Base-by-base conservation (phyloP, 164 flowering plant genomes). In the Annona cherimola region DNA sequence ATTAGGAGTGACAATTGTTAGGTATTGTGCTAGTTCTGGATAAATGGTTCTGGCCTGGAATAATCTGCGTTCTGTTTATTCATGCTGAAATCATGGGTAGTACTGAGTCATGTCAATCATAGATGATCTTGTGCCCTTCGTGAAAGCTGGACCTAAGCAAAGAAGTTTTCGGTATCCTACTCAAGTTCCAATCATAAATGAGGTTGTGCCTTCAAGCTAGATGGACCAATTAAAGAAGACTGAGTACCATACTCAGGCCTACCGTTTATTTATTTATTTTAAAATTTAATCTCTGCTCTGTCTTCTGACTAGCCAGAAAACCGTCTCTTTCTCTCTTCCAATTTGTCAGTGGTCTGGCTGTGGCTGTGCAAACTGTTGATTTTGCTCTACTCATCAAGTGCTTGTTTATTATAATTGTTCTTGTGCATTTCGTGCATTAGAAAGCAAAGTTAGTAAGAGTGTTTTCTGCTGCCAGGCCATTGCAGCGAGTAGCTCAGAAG, bases 401-500 rank as follows among this genome's bases (percentile, higher is more conserved):
- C 9, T 50, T 50, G 57, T 50, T 50, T 50, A 50, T 50, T 11
- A 16, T 8, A 50, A 16, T 50, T 50, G 14, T 50, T 50, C 57
- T 8, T 50, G 14, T 50, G 57, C 35, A 26, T 26, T 26, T 26
- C 35, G 35, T 26, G 35, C 35, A 26, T 26, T 26, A 0, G 1
- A 26, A 26, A 26, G 35, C 35, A 26, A 26, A 26, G 35, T 26
- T 26, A 26, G 35, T 57, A 2, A n/a, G 14, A 39, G 4, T 54
- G 11, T 74, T 14, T 74, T 80, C 66, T 14, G 77, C 63, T 66
- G 50, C 11, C 86, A 96, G 99, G 98, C 98, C 61, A 88, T 96
- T 77, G 86, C 97, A 70, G 86, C 99, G 62, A 96, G 99, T 82
- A 89, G 86, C 84, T 96, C 99, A 68, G 99, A 96, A 72, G 88